A percentile compares a stretch with the other conserved stretches of the same genome.
Conservation (phyloP, 495 filamentous ascomycete genomes). For the Penicillium daleae region DNA sequence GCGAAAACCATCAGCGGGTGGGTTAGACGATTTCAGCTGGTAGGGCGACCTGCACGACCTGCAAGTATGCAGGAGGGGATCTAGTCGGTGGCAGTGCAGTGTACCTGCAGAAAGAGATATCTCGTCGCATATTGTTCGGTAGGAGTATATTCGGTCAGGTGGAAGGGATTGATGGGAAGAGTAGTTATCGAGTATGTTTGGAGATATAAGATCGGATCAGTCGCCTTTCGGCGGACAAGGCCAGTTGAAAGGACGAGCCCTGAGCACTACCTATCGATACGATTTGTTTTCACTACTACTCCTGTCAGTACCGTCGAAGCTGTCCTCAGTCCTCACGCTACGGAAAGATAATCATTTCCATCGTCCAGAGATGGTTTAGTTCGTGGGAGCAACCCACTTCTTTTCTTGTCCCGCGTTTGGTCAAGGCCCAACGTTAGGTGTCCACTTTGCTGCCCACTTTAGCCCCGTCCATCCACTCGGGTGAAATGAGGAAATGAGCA, state of each 20-base stretch:
- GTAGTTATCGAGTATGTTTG: not conserved
- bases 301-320: not conserved
- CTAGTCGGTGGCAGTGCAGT: not conserved
- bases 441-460: conserved; percentile 5
- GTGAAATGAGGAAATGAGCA: conserved; percentile 10
- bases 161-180: not conserved
- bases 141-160: not conserved
- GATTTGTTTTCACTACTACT: too few species aligned
- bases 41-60: conserved; percentile 2
- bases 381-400: conserved; percentile 6
- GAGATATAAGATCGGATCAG: not conserved
- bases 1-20: not conserved
- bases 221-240: not conserved
- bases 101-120: not conserved
- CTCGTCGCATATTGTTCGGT: not conserved
- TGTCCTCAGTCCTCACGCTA: not conserved
- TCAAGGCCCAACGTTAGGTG: conserved; percentile 7
- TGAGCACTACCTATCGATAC: too few species aligned
- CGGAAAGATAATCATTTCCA: not conserved
- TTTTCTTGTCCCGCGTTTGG: conserved; percentile 18
- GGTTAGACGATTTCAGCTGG: not conserved
- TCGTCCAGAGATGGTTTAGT: not conserved
- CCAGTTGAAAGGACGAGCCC: not conserved
- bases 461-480: conserved; percentile 4
- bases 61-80: not conserved